Evolutionary conservation across 1,284 basidiomycete species (phyloP).

Genomic region (Leccinum pallidistipes): DNA sequence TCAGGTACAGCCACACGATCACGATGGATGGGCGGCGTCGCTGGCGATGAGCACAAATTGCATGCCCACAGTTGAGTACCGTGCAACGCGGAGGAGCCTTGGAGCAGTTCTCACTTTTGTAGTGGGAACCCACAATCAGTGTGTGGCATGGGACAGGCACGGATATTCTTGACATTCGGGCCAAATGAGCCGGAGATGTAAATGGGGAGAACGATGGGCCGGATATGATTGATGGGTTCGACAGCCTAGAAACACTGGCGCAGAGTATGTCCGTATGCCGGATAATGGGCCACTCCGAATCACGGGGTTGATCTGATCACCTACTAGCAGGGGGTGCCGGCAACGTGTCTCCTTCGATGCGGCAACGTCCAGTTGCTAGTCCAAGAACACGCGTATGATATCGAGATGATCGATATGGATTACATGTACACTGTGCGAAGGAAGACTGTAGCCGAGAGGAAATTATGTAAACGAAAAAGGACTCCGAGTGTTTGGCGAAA

Average conservation of each 20-base stretch:
- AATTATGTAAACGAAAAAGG: slow-evolving; percentile 8
- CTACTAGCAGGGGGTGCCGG: neutral
- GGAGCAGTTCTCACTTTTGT: neutral
- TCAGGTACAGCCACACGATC: neutral
- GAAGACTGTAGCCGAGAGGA: slow-evolving; percentile 6
- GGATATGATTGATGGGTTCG: neutral
- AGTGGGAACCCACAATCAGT: neutral
- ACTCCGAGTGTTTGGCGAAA: neutral
- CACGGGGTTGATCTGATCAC: slow-evolving; percentile 9
- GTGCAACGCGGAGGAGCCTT: slow-evolving; percentile 1
- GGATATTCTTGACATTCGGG: neutral
- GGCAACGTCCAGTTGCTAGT: neutral
- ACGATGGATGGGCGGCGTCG: neutral
- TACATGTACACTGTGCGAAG: slow-evolving; percentile 5
- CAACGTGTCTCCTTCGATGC: slow-evolving; percentile 4
- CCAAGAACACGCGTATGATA: slow-evolving; percentile 1
- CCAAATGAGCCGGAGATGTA: neutral
- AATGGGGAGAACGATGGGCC: neutral
- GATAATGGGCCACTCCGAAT: neutral
- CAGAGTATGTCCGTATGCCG: slow-evolving; percentile 1
- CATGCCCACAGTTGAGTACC: neutral
- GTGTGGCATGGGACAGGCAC: slow-evolving; percentile 18
- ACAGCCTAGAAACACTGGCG: neutral
- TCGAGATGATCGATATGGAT: slow-evolving; percentile 21
- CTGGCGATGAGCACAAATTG: neutral